Base-by-base conservation (phyloP, 2,329 filamentous ascomycete genomes). In the Dothideomycetes sp. region DNA sequence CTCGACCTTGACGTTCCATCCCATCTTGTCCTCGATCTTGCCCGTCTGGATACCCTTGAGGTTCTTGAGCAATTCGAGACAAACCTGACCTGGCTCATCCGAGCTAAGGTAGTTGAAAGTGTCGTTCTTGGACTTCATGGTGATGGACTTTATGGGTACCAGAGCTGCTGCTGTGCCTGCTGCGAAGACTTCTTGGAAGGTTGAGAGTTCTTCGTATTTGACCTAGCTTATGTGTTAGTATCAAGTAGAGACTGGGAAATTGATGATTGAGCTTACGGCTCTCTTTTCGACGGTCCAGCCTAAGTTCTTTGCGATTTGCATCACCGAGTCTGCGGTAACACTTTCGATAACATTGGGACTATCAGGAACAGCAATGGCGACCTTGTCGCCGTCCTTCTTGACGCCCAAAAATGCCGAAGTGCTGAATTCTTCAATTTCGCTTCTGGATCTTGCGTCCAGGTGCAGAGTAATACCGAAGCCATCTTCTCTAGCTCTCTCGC, bases 401-500 rank as follows among this genome's bases (percentile, higher is more conserved):
- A 84, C 82, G 3, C 87, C 91, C 49, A 96, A 82, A 61, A 98
- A 96, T 1, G 86, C 89, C 48, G 82, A 88, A 0, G 91, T 96
- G 51, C 83, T 91, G 59, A 96, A 98, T 70, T 98, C 89, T 56
- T 98, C 89, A 47, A 98, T 76, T 60, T 93, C 86, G 45, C 77
- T 81, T 52, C 88, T 76, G 8, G 76, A 84, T 55, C 80, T 79
- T 60, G 84, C 91, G 64, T 96, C 91, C 41, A 96, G 68, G 60
- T 96, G 89, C 54, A 96, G 70, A 2, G 89, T 96, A 56, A 96
- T 96, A n/a, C 85, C 88, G 56, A 76, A 96, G 22, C 89, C 89
- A 45, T 85, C 75, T 13, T 70, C 67, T 44, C 81, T 70, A 1
- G 91, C 89, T 55, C 75, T 80, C 53, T 94, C 87, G 56, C 84